phyloP scores from a whole-genome alignment of 768 basidiomycete genomes.

The Porpolomopsis calyptriformis region DNA sequence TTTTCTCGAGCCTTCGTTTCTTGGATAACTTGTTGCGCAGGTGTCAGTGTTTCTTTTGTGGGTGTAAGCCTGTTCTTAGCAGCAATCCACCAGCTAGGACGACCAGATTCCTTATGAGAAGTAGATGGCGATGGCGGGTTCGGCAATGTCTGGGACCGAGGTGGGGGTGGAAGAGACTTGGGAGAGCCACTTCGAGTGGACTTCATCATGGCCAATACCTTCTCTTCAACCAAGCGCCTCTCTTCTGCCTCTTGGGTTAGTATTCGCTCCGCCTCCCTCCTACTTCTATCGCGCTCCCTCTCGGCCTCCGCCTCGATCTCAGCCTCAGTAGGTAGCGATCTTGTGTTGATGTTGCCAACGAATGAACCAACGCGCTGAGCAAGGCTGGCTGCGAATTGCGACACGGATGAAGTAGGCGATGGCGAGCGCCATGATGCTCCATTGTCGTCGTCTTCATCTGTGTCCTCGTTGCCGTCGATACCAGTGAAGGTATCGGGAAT shows the following conservation, averaged over 20 bases:
- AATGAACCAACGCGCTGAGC: conserved; percentile 66
- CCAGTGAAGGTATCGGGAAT: conserved; percentile 48
- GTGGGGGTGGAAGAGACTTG: conserved; percentile 43
- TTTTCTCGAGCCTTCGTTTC: conserved; percentile 63
- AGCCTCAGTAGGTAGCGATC: conserved; percentile 53
- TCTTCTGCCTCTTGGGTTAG: conserved; percentile 62
- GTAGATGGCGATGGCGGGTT: conserved; percentile 53
- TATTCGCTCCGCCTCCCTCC: conserved; percentile 72
- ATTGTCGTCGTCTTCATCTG: conserved; percentile 32
- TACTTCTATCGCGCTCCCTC: conserved; percentile 61
- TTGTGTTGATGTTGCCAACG: conserved; percentile 41
- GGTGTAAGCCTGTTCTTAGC: conserved; percentile 72
- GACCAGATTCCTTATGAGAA: conserved; percentile 48
- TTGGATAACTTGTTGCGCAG: conserved; percentile 72
- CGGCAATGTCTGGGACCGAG: conserved; percentile 45
- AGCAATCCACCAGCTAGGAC: conserved; percentile 56
- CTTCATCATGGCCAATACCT: conserved; percentile 66
- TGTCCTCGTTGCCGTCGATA: conserved; percentile 24
- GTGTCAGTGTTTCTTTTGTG: conserved; percentile 68
- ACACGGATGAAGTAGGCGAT: conserved; percentile 61
- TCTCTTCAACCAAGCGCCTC: conserved; percentile 57
- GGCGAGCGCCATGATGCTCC: conserved; percentile 39
- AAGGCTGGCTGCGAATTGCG: conserved; percentile 62
- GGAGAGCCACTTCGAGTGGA: conserved; percentile 16
- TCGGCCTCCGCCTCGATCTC: conserved; percentile 77